phyloP scores from a whole-genome alignment of 768 basidiomycete species.

The Melanogaster broomeanus region DNA sequence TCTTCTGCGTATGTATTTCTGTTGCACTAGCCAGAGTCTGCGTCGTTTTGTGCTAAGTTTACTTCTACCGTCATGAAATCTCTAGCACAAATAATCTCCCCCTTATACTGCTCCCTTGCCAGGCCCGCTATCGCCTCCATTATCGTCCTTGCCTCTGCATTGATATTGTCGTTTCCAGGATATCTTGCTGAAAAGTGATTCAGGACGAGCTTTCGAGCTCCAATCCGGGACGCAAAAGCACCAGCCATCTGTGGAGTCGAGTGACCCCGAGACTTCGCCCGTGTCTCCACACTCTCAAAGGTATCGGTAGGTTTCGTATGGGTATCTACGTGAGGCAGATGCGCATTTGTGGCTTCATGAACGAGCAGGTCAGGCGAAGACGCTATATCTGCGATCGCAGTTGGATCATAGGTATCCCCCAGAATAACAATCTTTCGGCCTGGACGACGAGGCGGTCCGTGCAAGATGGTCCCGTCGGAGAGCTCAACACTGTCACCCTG shows the following conservation, averaged over 20 bases:
- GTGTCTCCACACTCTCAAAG: conserved; percentile 57
- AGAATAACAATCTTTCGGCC: conserved; percentile 82
- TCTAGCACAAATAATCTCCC: conserved; percentile 67
- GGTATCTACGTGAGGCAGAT: conserved; percentile 65
- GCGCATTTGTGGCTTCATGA: conserved; percentile 91
- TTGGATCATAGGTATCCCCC: conserved; percentile 84
- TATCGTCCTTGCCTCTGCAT: conserved; percentile 47
- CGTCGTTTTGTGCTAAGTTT: conserved; percentile 30
- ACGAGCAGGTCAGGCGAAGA: conserved; percentile 70
- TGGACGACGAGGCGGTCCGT: conserved; percentile 61
- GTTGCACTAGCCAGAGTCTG: conserved; percentile 9
- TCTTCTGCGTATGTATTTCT: neutral
- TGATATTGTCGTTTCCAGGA: conserved; percentile 59
- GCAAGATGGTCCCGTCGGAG: conserved; percentile 69
- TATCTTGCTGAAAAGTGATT: conserved; percentile 90
- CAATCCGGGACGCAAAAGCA: conserved; percentile 66
- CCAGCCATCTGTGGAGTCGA: conserved; percentile 93
- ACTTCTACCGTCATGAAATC: conserved; percentile 77
- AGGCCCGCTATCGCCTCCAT: conserved; percentile 66
- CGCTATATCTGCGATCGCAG: conserved; percentile 61
- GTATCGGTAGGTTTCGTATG: conserved; percentile 63
- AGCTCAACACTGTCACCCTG: conserved; percentile 64
- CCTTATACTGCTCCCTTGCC: conserved; percentile 54
- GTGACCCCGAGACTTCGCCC: conserved; percentile 78
- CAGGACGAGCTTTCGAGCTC: conserved; percentile 63